Evolutionary conservation across 1,284 basidiomycete species (phyloP).

Genomic region (Apiotrichum gracile): DNA sequence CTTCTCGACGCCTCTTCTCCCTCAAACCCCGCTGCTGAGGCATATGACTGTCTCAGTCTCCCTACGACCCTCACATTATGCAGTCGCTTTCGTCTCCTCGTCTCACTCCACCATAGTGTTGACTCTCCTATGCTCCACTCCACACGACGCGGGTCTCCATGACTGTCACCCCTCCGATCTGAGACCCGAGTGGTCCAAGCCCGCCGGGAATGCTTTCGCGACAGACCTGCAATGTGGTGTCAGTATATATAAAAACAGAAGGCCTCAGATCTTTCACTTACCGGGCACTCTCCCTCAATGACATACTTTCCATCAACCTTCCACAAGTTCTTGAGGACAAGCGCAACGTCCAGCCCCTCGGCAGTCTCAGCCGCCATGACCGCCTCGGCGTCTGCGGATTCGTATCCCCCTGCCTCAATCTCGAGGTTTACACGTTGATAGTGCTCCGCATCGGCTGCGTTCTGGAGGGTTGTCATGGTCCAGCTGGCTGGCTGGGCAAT

Average conservation of each 20-base stretch:
- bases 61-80: no score
- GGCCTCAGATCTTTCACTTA: constrained; percentile 17
- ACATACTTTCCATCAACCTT: constrained; percentile 24
- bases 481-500: constrained; percentile 23
- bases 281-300: constrained; percentile 45
- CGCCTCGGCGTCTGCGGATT: constrained; percentile 5
- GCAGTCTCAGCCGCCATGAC: neutral
- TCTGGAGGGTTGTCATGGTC: constrained; percentile 20
- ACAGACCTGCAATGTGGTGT: constrained; percentile 25
- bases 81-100: no score
- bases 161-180: constrained; percentile 25
- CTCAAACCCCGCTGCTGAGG: no score
- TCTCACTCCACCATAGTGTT: no score
- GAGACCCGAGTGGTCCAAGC: constrained; percentile 20
- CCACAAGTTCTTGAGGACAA: constrained; percentile 36
- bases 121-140: no score
- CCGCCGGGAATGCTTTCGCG: constrained; percentile 31
- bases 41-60: no score
- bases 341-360: constrained; percentile 15
- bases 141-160: constrained; percentile 14
- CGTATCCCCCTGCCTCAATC: neutral
- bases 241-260: neutral
- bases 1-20: no score
- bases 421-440: neutral
- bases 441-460: constrained; percentile 4